phyloP scores from a whole-genome alignment of 2,329 filamentous ascomycete genomes.

The Colletotrichum tofieldiae region DNA sequence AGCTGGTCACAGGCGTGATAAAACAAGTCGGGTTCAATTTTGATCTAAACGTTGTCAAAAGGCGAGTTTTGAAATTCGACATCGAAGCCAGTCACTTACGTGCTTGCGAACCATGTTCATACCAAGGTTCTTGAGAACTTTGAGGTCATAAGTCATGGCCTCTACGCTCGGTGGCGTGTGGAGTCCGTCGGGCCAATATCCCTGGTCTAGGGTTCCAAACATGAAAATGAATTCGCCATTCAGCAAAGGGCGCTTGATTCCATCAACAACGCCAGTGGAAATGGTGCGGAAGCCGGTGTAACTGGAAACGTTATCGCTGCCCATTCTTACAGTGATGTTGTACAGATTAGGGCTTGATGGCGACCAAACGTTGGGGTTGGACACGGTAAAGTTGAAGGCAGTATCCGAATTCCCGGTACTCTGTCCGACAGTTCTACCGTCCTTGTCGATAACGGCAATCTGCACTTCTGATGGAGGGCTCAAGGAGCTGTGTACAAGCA shows the following conservation, averaged over 20 bases:
- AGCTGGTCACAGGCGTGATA: conserved; percentile 78
- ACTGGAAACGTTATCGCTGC: conserved; percentile 69
- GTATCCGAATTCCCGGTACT: conserved; percentile 62
- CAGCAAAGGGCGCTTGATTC: conserved; percentile 72
- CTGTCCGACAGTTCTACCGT: conserved; percentile 60
- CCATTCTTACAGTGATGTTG: conserved; percentile 71
- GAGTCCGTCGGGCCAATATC: conserved; percentile 80
- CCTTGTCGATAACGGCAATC: conserved; percentile 54
- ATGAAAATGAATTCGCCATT: conserved; percentile 80
- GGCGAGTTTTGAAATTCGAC: not conserved
- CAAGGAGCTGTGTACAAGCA: conserved; percentile 67
- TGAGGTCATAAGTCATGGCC: conserved; percentile 77
- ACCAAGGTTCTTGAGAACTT: conserved; percentile 75
- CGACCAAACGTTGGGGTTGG: conserved; percentile 74
- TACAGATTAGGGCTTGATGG: conserved; percentile 76
- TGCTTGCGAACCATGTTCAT: conserved; percentile 83
- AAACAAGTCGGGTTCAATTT: conserved; percentile 77
- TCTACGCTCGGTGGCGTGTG: conserved; percentile 76
- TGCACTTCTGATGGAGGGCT: conserved; percentile 53
- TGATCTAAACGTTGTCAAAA: conserved; percentile 63
- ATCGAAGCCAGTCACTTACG: conserved; percentile 56
- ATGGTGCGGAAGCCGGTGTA: conserved; percentile 81
- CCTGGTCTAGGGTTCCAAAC: conserved; percentile 80
- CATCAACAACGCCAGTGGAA: conserved; percentile 68
- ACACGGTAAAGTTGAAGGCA: conserved; percentile 69